Evolutionary conservation across 768 basidiomycete genomes (phyloP), one percentile per base, ranked within the genome.

Genomic region (Serendipita vermifera): DNA sequence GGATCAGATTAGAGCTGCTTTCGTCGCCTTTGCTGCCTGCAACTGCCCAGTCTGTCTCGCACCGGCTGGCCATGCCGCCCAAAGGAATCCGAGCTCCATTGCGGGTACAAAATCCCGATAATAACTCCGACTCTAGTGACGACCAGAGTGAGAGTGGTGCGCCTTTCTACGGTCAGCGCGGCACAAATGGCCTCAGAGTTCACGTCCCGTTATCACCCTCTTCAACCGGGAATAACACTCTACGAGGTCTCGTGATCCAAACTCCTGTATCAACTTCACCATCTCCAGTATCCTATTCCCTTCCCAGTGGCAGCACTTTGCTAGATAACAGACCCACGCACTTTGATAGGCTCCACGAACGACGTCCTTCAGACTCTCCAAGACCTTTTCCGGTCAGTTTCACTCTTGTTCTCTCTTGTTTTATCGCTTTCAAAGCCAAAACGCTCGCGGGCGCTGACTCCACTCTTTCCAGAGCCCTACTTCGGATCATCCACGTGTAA

Each of bases 21-120:
- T n/a, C n/a, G n/a, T n/a, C n/a, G n/a, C n/a, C n/a, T n/a, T n/a
- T 26, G 24, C n/a, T 31, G 46, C 46, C n/a, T 31, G 46, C 46
- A 51, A 51, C 46, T 22, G 22, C 27, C 29, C 27, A 22, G n/a
- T n/a, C n/a, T n/a, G n/a, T n/a, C 22, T 29, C 46, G 46, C 17
- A 31, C 46, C 46, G 46, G 46, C 29, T 51, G 46, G 46, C n/a
- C n/a, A 51, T 51, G 46, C 46, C 46, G n/a, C 46, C 46, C 24
- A 36, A n/a, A 36, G n/a, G 9, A 36, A n/a, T 9, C n/a, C 46
- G 46, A 15, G 15, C 24, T 22, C 26, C 27, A 15, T 31, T 51
- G 46, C 46, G 46, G 46, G 46, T 51, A 27, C 46, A 51, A 31
- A 51, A 51, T 31, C 46, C 46, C n/a, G 46, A 51, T 51, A n/a